Evolutionary conservation across 2,329 filamentous ascomycete species (phyloP), one percentile per base, ranked within the genome.

Genomic region (Sclerotinia spermophila): DNA sequence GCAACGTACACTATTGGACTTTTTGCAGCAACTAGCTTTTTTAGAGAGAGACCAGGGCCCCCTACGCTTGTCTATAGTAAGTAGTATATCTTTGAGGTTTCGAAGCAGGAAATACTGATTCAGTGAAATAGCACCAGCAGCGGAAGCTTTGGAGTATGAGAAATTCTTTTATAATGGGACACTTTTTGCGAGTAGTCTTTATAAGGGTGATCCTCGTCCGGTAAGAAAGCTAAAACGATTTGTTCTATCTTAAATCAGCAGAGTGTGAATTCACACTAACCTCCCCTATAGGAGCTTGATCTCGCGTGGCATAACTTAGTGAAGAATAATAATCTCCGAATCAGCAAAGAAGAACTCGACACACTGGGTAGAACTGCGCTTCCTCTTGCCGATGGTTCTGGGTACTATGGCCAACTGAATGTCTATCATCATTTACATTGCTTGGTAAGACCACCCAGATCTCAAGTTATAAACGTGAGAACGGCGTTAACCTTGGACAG

Each of bases 401-500:
- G 66, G n/a, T 68, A 68, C 35, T 68, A n/a, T n/a, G 55, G 42
- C 6, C 30, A 60, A 51, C 10, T 61, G 10, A 53, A 38, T 61
- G 56, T 61, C 21, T 68, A 68, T 61, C 66, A 68, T 60, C 66
- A 68, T 38, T 59, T 68, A 44, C 66, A 68, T 51, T 68, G 66
- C 11, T 35, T 68, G n/a, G 66, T 68, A 42, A 56, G 33, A 51
- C 5, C 5, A 8, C 5, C 24, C 42, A 19, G 3, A n/a, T 27
- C 13, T 17, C 5, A 11, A 7, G 48, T 30, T 15, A 40, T 65
- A 27, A 15, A 33, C 17, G 17, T 2, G 45, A 45, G 35, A 19
- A 38, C n/a, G 27, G 24, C 7, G 33, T 40, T 66, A 30, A 66
- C 33, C 21, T 17, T 66, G 6, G n/a, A 17, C 35, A 68, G 66